These are phyloP conservation scores for Gracilaria gracilis DNA, from an alignment of 23 red algal species.

Conservation along the genomic window DNA sequence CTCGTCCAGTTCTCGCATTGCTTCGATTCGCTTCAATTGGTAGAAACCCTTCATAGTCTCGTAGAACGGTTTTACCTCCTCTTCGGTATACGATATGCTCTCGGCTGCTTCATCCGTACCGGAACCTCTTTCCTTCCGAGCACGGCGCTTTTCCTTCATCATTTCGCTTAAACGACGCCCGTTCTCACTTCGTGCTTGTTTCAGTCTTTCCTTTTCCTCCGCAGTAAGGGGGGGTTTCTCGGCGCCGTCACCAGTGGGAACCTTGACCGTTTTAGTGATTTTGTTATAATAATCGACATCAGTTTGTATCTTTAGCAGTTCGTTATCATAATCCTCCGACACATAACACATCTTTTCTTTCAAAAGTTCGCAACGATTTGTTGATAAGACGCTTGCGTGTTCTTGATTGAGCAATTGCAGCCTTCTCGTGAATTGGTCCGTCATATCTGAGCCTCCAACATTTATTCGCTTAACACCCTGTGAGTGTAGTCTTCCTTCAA, in stretches of 20 bases:
- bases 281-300: slow-evolving; percentile 66
- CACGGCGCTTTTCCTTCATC: slow-evolving; percentile 62
- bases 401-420: slow-evolving; percentile 77
- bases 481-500: slow-evolving; percentile 36
- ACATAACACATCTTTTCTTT: slow-evolving; percentile 64
- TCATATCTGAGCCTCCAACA: slow-evolving; percentile 68
- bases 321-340: slow-evolving; percentile 70
- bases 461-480: slow-evolving; percentile 61
- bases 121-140: slow-evolving; percentile 64
- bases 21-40: slow-evolving; percentile 62
- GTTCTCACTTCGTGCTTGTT: slow-evolving; percentile 61
- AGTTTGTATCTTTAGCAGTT: slow-evolving; percentile 53
- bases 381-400: slow-evolving; percentile 35
- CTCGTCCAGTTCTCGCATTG: slow-evolving; percentile 69
- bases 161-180: slow-evolving; percentile 64
- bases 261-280: slow-evolving; percentile 42
- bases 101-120: slow-evolving; percentile 52
- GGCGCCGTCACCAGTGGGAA: slow-evolving; percentile 60
- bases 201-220: slow-evolving; percentile 70
- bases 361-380: slow-evolving; percentile 56
- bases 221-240: slow-evolving; percentile 48
- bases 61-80: slow-evolving; percentile 61
- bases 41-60: slow-evolving; percentile 22
- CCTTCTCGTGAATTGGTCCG: slow-evolving; percentile 56
- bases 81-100: slow-evolving; percentile 58